Evolutionary conservation across 768 basidiomycete genomes (phyloP).

Genomic region (Russula brevipes): DNA sequence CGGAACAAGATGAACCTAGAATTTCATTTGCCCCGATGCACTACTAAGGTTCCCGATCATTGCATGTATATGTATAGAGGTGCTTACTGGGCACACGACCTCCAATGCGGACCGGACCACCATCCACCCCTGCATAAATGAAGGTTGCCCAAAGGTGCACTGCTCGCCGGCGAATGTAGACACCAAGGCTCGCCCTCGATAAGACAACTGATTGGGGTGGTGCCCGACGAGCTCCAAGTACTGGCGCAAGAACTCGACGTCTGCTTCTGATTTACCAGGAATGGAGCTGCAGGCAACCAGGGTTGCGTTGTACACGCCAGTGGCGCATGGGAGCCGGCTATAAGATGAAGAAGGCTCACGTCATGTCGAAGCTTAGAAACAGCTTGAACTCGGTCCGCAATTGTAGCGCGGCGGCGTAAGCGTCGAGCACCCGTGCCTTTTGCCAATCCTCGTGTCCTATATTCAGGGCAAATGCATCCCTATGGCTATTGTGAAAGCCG

Average conservation of each 20-base stretch:
- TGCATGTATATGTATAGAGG: too few relatives aligned
- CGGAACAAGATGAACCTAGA: conserved; percentile 33
- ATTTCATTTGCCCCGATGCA: background rate
- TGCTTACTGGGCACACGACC: conserved; percentile 31
- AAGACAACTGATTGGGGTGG: conserved; percentile 33
- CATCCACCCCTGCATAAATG: conserved; percentile 29
- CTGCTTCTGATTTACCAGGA: conserved; percentile 17
- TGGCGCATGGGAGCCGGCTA: background rate
- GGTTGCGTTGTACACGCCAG: background rate
- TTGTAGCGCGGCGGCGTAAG: conserved; percentile 50
- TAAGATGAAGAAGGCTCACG: conserved; percentile 21
- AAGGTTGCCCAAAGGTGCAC: conserved; percentile 32
- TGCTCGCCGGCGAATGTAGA: conserved; percentile 38
- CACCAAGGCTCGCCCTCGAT: conserved; percentile 32
- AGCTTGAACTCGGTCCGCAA: conserved; percentile 34
- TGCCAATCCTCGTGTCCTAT: conserved; percentile 31
- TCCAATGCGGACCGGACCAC: conserved; percentile 29
- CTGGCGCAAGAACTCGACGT: conserved; percentile 25
- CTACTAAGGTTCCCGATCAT: too few relatives aligned
- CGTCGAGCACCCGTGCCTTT: conserved; percentile 22
- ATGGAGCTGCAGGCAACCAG: conserved; percentile 32
- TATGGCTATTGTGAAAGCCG: background rate
- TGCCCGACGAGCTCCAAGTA: conserved; percentile 30
- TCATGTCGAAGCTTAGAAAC: conserved; percentile 39
- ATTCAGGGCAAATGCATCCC: conserved; percentile 25